Conservation (phyloP, 192 early-diverging fungal species). For the Coemansia furcata region DNA sequence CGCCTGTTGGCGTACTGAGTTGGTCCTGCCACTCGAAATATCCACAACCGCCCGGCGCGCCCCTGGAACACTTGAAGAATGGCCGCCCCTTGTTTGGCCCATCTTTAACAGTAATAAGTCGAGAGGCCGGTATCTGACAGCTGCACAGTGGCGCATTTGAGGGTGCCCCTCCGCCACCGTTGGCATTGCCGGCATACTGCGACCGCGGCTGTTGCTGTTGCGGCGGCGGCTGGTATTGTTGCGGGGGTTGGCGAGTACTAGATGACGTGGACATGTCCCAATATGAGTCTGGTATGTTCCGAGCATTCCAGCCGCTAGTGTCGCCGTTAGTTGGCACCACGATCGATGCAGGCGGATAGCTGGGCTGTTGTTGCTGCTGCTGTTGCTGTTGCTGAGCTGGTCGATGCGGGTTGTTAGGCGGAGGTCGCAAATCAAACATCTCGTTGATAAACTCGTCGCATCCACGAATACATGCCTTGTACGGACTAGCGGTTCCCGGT, state of each 20-base stretch:
- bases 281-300: neutral
- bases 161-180: neutral
- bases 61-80: constrained; percentile 53
- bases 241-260: neutral
- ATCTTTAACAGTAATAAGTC: constrained; percentile 49
- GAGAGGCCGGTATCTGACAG: constrained; percentile 40
- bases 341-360: neutral
- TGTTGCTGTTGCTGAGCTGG: constrained; percentile 13
- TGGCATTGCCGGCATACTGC: neutral
- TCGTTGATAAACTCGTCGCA: constrained; percentile 51
- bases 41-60: constrained; percentile 41
- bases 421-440: constrained; percentile 20
- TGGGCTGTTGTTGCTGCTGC: constrained; percentile 11
- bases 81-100: constrained; percentile 59
- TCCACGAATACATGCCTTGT: constrained; percentile 36
- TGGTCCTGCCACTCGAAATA: constrained; percentile 67
- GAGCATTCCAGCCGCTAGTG: neutral
- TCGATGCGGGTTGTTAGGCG: neutral
- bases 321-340: neutral
- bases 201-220: constrained; percentile 8
- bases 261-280: neutral
- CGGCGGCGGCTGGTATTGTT: neutral
- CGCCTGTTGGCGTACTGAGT: neutral
- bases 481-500: constrained; percentile 24
- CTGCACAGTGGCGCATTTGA: constrained; percentile 39